Evolutionary conservation across 129 eudicot genomes (phyloP).

Genomic region (Flaveria brownii): DNA sequence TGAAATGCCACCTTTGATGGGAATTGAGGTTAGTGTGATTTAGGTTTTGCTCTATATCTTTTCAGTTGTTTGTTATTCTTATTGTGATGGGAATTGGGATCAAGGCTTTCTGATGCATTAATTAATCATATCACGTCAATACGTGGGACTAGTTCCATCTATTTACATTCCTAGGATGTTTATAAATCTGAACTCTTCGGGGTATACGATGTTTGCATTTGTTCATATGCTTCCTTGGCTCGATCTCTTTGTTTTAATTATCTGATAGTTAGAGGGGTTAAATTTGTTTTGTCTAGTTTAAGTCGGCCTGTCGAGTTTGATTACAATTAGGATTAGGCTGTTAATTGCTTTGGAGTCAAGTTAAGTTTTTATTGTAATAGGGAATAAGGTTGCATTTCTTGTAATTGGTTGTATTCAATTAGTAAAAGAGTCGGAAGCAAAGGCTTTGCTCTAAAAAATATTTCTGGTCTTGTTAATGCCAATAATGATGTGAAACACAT

Average conservation of each 20-base stretch:
- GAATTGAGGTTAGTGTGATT: slow-evolving; percentile 57
- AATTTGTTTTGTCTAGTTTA: too few species aligned
- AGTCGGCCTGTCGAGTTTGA: too few species aligned
- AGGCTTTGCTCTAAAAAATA: too few species aligned
- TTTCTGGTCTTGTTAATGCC: too few species aligned
- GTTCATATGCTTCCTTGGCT: slow-evolving; percentile 1
- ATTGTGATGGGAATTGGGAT: neutral
- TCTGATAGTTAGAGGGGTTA: too few species aligned
- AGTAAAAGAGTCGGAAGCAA: too few species aligned
- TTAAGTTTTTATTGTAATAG: too few species aligned
- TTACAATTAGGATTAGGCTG: too few species aligned
- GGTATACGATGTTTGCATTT: neutral
- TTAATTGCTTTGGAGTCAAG: too few species aligned
- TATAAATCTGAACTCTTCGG: neutral
- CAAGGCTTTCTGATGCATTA: neutral
- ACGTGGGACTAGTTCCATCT: neutral
- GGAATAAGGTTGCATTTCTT: too few species aligned
- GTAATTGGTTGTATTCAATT: too few species aligned
- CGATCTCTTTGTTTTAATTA: neutral
- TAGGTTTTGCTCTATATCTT: neutral
- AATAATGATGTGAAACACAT: too few species aligned
- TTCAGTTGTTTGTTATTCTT: neutral
- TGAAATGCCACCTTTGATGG: slow-evolving; percentile 99
- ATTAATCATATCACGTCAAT: neutral
- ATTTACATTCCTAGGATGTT: neutral